Conservation (phyloP, 371 early-diverging fungal genomes). For the Saksenaea vasiformis region DNA sequence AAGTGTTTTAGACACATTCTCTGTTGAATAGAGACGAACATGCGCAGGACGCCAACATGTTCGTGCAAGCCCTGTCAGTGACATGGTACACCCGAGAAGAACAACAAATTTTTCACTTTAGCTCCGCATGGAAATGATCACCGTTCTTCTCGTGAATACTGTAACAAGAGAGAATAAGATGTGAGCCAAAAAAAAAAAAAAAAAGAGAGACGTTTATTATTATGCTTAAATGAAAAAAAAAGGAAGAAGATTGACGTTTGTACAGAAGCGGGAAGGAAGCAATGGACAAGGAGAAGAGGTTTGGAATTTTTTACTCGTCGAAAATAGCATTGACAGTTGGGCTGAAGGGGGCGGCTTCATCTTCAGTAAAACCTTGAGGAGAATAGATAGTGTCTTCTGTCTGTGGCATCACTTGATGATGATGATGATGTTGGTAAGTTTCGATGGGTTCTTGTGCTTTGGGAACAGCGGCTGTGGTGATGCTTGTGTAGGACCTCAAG, state of each 20-base stretch:
- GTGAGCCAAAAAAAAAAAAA: background rate
- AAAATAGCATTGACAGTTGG: conserved; percentile 19
- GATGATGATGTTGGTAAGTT: conserved; percentile 6
- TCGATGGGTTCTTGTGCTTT: background rate
- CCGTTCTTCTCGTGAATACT: background rate
- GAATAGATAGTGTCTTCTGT: conserved; percentile 14
- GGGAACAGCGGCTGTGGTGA: background rate
- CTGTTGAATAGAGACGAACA: conserved; percentile 8
- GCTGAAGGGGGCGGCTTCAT: conserved; percentile 9
- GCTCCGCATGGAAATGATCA: background rate
- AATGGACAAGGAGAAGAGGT: background rate
- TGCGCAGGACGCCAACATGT: background rate
- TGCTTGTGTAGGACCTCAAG: background rate
- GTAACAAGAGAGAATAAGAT: background rate
- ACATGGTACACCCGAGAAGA: background rate
- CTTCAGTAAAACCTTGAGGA: conserved; percentile 10
- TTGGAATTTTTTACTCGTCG: conserved; percentile 8
- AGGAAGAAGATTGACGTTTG: background rate
- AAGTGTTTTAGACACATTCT: conserved; percentile 12
- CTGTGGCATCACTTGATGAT: conserved; percentile 18
- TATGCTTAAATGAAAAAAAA: background rate
- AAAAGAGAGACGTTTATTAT: background rate
- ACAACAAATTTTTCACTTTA: background rate
- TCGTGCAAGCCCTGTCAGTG: background rate
- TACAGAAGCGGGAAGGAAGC: background rate